These are phyloP conservation scores for Pyrrhoderma noxium DNA, from an alignment of 1,284 basidiomycete species.

Conservation along the genomic window DNA sequence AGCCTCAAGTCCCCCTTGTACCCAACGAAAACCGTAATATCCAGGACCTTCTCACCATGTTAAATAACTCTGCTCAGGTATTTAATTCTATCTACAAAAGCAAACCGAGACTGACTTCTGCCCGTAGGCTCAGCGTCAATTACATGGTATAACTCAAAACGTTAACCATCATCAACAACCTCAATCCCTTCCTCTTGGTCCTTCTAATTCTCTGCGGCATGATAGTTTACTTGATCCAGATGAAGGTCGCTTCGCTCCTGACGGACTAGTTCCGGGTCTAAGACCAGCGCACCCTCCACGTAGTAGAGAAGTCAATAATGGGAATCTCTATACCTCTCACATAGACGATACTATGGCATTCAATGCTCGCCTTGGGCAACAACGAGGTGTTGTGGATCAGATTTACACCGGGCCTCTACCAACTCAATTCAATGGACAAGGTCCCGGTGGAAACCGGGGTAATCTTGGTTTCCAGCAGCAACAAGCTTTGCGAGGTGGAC, in stretches of 20 bases:
- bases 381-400: slow-evolving; percentile 46
- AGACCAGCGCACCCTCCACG: slow-evolving; percentile 47
- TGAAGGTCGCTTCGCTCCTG: slow-evolving; percentile 70
- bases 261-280: slow-evolving; percentile 76
- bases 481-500: slow-evolving; percentile 58
- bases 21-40: slow-evolving; percentile 46
- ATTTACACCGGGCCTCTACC: slow-evolving; percentile 45
- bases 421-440: slow-evolving; percentile 45
- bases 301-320: slow-evolving; percentile 43
- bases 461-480: slow-evolving; percentile 47
- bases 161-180: slow-evolving; percentile 25
- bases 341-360: slow-evolving; percentile 44
- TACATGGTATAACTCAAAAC: slow-evolving; percentile 28
- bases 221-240: slow-evolving; percentile 67
- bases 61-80: slow-evolving; percentile 60
- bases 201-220: slow-evolving; percentile 31
- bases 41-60: slow-evolving; percentile 71
- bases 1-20: slow-evolving; percentile 31
- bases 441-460: slow-evolving; percentile 32
- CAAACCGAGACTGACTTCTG: slow-evolving; percentile 9
- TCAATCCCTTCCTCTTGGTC: slow-evolving; percentile 19
- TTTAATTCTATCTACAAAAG: background rate
- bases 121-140: slow-evolving; percentile 28
- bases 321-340: slow-evolving; percentile 46
- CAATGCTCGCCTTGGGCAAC: slow-evolving; percentile 45